phyloP scores from a whole-genome alignment of 1,139 yeast genomes.

The Scheffersomyces titani region DNA sequence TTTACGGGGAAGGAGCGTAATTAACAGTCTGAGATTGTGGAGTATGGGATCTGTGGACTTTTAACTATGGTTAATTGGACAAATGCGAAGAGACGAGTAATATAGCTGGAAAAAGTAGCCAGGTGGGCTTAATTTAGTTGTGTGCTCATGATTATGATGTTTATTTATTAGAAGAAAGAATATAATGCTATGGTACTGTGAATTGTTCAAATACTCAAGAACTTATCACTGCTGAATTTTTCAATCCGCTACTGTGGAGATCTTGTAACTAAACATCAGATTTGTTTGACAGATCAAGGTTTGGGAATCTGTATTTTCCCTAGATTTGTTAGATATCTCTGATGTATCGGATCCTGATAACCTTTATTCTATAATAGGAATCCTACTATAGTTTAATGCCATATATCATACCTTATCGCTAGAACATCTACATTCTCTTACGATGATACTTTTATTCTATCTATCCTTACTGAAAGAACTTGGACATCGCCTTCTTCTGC shows the following conservation, averaged over 20 bases:
- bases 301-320: background rate
- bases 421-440: background rate
- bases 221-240: background rate
- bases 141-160: background rate
- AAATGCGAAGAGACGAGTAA: background rate
- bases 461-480: slow-evolving; percentile 53
- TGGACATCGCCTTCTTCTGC: slow-evolving; percentile 83
- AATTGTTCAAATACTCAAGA: background rate
- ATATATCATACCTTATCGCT: background rate
- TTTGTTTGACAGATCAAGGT: background rate
- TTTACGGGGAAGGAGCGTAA: background rate
- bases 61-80: background rate
- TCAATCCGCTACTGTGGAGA: background rate
- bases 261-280: background rate
- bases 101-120: background rate
- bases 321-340: background rate
- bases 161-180: too few relatives aligned
- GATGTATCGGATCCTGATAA: background rate
- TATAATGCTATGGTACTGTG: background rate
- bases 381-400: too few relatives aligned
- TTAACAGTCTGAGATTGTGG: background rate
- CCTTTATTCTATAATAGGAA: background rate
- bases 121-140: background rate
- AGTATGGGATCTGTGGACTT: background rate
- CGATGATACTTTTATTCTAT: background rate